Percentiles rank a stretch among this genome's conserved stretches.
Conservation (phyloP, 805 yeast species). For the Brettanomyces bruxellensis region DNA sequence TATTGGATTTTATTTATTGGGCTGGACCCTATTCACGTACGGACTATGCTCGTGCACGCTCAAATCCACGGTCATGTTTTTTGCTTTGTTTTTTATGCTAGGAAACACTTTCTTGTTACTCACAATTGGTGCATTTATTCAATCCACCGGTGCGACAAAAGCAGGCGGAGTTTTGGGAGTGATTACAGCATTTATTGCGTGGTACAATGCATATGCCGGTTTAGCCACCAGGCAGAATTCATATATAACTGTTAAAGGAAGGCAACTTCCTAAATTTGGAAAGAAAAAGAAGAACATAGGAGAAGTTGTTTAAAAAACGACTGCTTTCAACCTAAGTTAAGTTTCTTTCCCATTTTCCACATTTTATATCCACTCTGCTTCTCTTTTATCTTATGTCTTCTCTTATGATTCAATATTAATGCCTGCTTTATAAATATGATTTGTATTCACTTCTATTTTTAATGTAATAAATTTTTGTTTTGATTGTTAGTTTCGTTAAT, state of each 20-base stretch:
- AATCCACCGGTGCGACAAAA: conserved; percentile 25
- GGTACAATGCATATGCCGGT: conserved; percentile 70
- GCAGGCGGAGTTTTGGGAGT: conserved; percentile 65
- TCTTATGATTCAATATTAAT: too few relatives aligned
- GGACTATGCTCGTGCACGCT: conserved; percentile 48
- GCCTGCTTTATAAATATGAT: too few relatives aligned
- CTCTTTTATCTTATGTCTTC: too few relatives aligned
- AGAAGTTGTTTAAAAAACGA: too few relatives aligned
- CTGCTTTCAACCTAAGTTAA: too few relatives aligned
- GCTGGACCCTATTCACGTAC: conserved; percentile 59
- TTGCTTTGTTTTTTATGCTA: conserved; percentile 42
- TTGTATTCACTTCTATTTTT: too few relatives aligned
- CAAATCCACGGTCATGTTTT: conserved; percentile 46
- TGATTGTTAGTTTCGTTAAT: too few relatives aligned
- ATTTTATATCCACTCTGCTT: too few relatives aligned
- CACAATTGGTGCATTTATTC: conserved; percentile 43
- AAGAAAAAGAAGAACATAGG: conserved; percentile 1
- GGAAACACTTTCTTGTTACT: conserved; percentile 46
- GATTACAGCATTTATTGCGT: conserved; percentile 50
- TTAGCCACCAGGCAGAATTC: conserved; percentile 56
- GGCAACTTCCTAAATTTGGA: conserved; percentile 22
- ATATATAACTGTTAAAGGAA: conserved; percentile 34
- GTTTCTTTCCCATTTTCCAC: too few relatives aligned
- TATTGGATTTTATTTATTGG: conserved; percentile 48
- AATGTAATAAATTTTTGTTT: too few relatives aligned